Evolutionary conservation across 2,329 filamentous ascomycete species (phyloP).

Genomic region (Macrophomina pseudophaseolina): DNA sequence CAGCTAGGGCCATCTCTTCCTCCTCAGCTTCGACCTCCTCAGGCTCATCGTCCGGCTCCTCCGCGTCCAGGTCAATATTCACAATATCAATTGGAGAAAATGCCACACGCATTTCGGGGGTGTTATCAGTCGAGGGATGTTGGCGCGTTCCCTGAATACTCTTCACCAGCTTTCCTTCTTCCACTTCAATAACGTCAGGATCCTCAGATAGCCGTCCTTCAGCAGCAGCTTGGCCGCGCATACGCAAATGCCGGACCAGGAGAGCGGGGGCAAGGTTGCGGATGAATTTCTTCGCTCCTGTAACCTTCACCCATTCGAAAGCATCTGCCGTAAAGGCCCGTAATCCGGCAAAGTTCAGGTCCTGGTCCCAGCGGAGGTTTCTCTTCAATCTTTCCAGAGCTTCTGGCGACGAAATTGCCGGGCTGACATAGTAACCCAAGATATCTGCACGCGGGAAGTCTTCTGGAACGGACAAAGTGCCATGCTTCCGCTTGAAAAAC

Average conservation of each 20-base stretch:
- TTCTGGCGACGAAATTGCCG: conserved; percentile 72
- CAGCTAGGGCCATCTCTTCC: conserved; percentile 28
- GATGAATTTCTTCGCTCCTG: conserved; percentile 84
- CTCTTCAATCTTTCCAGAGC: conserved; percentile 61
- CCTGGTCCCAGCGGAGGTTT: conserved; percentile 64
- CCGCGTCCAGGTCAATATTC: conserved; percentile 73
- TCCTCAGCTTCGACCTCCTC: conserved; percentile 32
- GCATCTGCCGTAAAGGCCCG: conserved; percentile 76
- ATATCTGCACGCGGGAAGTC: conserved; percentile 81
- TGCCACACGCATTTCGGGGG: conserved; percentile 77
- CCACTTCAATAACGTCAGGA: conserved; percentile 48
- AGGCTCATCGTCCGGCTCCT: conserved; percentile 73
- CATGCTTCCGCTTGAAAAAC: conserved; percentile 78
- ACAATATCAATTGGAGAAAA: conserved; percentile 79
- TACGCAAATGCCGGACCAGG: conserved; percentile 63
- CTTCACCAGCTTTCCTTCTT: conserved; percentile 63
- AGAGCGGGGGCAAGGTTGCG: conserved; percentile 78
- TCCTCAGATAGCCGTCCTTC: conserved; percentile 31
- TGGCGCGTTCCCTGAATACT: conserved; percentile 70
- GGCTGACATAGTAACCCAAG: conserved; percentile 85
- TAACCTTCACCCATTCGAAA: conserved; percentile 83
- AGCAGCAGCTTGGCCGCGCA: conserved; percentile 37
- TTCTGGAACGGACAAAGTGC: conserved; percentile 74
- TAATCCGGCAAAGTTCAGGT: conserved; percentile 69
- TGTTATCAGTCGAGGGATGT: conserved; percentile 76